Evolutionary conservation across 148 eudicot species (phyloP), one percentile per base, ranked within the genome.

Genomic region (Talinum fruticosum): DNA sequence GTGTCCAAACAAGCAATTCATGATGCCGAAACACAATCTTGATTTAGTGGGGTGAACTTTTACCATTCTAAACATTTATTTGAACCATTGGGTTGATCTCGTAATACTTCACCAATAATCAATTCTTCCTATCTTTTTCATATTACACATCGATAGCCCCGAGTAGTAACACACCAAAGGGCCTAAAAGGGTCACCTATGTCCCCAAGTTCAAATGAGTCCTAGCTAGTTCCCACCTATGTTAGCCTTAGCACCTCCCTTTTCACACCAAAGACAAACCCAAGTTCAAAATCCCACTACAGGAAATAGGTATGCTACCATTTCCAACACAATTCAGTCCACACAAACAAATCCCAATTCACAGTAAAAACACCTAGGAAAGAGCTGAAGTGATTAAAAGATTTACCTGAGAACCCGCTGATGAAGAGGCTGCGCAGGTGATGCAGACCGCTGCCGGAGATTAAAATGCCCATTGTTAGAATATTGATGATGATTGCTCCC

Each of bases 381-480:
- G 41, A 36, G 7, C 38, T 18, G 10, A 49, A 77, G 21, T 0
- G 19, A 34, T 7, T 24, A n/a, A n/a, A 19, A 12, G 15, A 23
- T 24, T 14, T 85, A 92, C 97, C 97, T 89, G 76, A 89, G 87
- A 75, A 88, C 77, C n/a, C 97, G 93, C 57, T 51, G 57, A 47
- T 80, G 66, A 62, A 62, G 32, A 26, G 66, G 66, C 66, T 62
- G 89, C 37, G 88, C 82, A 1, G 97, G 92, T 15, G 94, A 89
- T 0, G 83, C 82, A 6, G 94, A 74, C 19, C 94, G 92, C 53
- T 85, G 95, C 64, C 97, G 83, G 78, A 93, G 92, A 82, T 93
- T 90, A 14, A 88, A 64, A 69, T 84, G 84, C 0, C 84, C 88
- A 75, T 83, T 81, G 32, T 15, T 10, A 41, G 47, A 0, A 41